Conservation (phyloP, 208 protist species). For the Trypanosoma melophagium region DNA sequence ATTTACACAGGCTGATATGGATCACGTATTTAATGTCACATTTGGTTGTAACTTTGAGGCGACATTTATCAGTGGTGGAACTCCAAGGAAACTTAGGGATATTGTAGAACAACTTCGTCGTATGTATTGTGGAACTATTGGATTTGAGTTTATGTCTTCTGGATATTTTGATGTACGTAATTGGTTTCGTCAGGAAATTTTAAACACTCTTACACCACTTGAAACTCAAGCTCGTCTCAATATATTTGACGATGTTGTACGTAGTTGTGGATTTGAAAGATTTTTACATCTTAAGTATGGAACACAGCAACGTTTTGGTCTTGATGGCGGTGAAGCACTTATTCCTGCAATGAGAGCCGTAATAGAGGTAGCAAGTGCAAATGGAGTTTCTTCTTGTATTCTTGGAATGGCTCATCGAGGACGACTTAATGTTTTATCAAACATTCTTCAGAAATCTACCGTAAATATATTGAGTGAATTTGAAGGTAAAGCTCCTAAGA, state of each 20-base stretch:
- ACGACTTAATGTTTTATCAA: constrained; percentile 96
- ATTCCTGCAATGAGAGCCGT: constrained; percentile 95
- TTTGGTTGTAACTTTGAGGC: constrained; percentile 74
- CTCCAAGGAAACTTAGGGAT: constrained; percentile 71
- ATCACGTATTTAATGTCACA: constrained; percentile 78
- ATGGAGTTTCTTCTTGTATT: constrained; percentile 90
- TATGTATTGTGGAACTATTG: constrained; percentile 92
- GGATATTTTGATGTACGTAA: constrained; percentile 92
- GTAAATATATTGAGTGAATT: constrained; percentile 91
- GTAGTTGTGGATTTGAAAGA: constrained; percentile 91
- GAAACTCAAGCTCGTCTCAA: constrained; percentile 56
- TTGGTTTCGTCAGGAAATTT: constrained; percentile 93
- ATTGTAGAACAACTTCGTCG: constrained; percentile 68
- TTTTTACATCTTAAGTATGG: constrained; percentile 93
- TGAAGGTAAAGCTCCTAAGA: constrained; percentile 52
- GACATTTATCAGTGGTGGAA: constrained; percentile 71
- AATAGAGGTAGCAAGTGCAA: constrained; percentile 80
- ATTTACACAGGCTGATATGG: constrained; percentile 77
- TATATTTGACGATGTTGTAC: constrained; percentile 86
- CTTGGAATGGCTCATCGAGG: constrained; percentile 98
- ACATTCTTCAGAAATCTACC: constrained; percentile 94
- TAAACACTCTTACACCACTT: constrained; percentile 62
- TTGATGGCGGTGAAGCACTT: constrained; percentile 95
- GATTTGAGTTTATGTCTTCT: constrained; percentile 97
- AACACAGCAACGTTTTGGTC: constrained; percentile 96